These are phyloP conservation scores for Verticillium nubilum DNA, from an alignment of 2,329 filamentous ascomycete genomes.

Conservation along the genomic window DNA sequence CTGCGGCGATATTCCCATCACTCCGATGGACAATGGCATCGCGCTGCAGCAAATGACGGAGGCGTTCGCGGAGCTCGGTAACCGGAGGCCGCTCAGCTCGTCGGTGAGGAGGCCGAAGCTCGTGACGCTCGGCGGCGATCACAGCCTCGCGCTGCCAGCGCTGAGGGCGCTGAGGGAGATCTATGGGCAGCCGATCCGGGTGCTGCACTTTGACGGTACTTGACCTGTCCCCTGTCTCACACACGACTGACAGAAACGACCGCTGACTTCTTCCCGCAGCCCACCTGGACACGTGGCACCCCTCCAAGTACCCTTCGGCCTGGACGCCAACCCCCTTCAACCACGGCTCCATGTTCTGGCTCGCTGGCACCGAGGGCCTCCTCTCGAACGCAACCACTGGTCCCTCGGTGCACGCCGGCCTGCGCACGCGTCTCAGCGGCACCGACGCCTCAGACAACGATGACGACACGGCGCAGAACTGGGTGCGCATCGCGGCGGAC, in stretches of 20 bases:
- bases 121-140: conserved; percentile 68
- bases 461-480: conserved; percentile 70
- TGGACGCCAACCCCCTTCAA: conserved; percentile 73
- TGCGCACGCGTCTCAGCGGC: conserved; percentile 70
- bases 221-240: no score
- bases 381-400: conserved; percentile 65
- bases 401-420: conserved; percentile 74
- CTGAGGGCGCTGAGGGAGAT: conserved; percentile 59
- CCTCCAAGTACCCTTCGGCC: conserved; percentile 69
- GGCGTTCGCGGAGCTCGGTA: conserved; percentile 65
- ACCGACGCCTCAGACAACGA: conserved; percentile 62
- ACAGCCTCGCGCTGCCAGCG: conserved; percentile 64
- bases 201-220: conserved; percentile 65
- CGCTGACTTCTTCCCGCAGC: conserved; percentile 21
- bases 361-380: conserved; percentile 74
- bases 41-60: conserved; percentile 80
- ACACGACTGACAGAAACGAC: no score
- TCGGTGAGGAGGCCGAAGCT: conserved; percentile 44
- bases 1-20: conserved; percentile 86
- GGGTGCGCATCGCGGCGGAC: conserved; percentile 74
- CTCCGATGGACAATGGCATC: conserved; percentile 78
- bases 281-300: conserved; percentile 84
- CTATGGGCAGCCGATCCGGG: conserved; percentile 58
- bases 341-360: conserved; percentile 90
- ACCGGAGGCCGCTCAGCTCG: conserved; percentile 26